Base-by-base conservation (phyloP, 2,329 filamentous ascomycete genomes). In the Fusarium robinianum region DNA sequence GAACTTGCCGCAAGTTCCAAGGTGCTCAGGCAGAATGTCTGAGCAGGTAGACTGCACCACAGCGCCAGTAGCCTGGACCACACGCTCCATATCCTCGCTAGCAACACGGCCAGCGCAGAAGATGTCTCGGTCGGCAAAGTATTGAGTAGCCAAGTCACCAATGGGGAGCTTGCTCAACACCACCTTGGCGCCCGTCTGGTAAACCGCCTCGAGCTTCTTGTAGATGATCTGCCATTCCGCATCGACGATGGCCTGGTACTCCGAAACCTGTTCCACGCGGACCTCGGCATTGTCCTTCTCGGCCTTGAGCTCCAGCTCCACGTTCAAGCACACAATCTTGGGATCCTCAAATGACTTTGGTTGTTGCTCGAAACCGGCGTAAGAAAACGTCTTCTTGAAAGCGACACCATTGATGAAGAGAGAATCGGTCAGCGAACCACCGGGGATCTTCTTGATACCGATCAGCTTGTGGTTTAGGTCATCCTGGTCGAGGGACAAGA, bases 211-310 rank as follows among this genome's bases (percentile, higher is more conserved):
- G 68, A 99, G 88, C 80, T 99, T 99, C 78, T 96, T 92, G 83
- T 87, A 97, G 71, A 99, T 99, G 67, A 99, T 99, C 72, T 96
- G 90, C 94, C 94, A 99, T 73, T 99, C 94, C 19, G 94, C 94
- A 66, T 99, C 94, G 67, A 99, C 94, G 60, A 99, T 96, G 53
- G 94, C 94, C 75, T 99, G 94, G 76, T 99, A 99, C 74, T 99
- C 94, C 14, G 92, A 95, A 38, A 99, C 94, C 72, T 97, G 91
- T 73, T 97, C 94, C 46, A 99, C 91, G 47, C 94, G 86, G 53
- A 99, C 90, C 76, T 99, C 94, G 47, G 94, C 94, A 64, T 99
- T 99, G 75, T 99, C 94, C 79, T 96, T 99, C 72, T 99, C 94
- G 51, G 89, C 92, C 83, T 99, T 99, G 61, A 99, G 79, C 75